These are phyloP conservation scores for Pyracantha coccinea DNA, from an alignment of 331 rosid genomes.

Conservation along the genomic window DNA sequence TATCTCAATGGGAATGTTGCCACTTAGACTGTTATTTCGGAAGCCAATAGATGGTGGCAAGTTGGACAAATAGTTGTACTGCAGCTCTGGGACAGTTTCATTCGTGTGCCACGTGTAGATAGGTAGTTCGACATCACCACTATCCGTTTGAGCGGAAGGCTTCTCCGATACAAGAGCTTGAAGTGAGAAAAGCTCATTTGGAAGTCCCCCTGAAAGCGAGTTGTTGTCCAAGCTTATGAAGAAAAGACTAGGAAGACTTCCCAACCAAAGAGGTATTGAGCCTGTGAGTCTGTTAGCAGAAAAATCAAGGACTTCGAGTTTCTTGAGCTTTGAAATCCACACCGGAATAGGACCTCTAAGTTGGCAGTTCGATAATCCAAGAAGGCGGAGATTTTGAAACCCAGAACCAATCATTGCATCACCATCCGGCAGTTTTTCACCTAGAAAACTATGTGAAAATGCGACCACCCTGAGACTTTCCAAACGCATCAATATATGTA, in stretches of 20 bases:
- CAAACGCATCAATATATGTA: no score
- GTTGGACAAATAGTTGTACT: no score
- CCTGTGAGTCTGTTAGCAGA: neutral
- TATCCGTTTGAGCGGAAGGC: no score
- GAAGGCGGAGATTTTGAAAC: neutral
- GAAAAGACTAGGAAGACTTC: neutral
- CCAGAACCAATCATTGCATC: neutral
- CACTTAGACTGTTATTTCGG: no score
- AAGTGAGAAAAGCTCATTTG: neutral
- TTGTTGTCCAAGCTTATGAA: neutral
- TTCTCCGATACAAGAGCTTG: neutral
- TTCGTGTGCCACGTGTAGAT: rapidly evolving
- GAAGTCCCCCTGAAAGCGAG: neutral
- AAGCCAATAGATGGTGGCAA: rapidly evolving
- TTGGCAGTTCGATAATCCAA: neutral
- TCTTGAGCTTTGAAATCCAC: neutral
- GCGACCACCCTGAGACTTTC: neutral
- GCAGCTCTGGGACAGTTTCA: rapidly evolving
- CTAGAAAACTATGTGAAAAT: neutral
- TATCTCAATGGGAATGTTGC: no score
- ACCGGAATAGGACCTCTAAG: neutral
- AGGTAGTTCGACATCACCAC: neutral
- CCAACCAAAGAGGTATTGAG: neutral
- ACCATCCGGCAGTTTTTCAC: neutral
- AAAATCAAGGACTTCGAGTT: neutral